These are phyloP conservation scores for Euryodendron excelsum DNA, from an alignment of 148 eudicot genomes.

Conservation along the genomic window DNA sequence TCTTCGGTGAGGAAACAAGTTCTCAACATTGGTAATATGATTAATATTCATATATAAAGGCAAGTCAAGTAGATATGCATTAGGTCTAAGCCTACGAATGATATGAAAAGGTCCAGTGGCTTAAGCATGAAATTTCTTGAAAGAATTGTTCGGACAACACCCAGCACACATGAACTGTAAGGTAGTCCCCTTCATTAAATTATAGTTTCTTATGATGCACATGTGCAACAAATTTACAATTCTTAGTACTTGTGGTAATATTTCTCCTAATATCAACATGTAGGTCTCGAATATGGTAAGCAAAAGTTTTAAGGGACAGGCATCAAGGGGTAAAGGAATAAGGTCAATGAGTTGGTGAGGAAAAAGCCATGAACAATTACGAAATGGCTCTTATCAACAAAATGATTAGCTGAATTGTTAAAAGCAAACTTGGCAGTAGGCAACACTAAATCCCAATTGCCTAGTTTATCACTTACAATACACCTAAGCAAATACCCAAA, in stretches of 20 bases:
- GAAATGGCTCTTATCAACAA: background rate
- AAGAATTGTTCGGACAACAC: background rate
- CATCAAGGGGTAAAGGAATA: background rate
- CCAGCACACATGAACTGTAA: background rate
- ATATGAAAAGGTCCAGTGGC: background rate
- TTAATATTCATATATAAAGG: background rate
- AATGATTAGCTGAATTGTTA: background rate
- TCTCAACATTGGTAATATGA: background rate
- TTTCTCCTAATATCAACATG: background rate
- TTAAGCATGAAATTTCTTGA: background rate
- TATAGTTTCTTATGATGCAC: background rate
- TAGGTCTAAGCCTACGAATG: background rate
- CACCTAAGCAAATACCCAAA: background rate
- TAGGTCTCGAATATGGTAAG: background rate
- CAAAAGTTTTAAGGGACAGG: background rate
- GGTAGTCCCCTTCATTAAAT: background rate
- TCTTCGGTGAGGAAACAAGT: background rate
- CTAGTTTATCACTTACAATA: background rate
- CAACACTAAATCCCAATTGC: no score
- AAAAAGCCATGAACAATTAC: background rate
- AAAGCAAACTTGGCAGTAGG: no score
- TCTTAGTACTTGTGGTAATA: background rate
- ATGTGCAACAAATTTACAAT: background rate
- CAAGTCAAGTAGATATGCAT: background rate
- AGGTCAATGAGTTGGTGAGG: background rate